Evolutionary conservation across 108 stramenopile genomes (phyloP).

Genomic region (Mediolabrus comicus): DNA sequence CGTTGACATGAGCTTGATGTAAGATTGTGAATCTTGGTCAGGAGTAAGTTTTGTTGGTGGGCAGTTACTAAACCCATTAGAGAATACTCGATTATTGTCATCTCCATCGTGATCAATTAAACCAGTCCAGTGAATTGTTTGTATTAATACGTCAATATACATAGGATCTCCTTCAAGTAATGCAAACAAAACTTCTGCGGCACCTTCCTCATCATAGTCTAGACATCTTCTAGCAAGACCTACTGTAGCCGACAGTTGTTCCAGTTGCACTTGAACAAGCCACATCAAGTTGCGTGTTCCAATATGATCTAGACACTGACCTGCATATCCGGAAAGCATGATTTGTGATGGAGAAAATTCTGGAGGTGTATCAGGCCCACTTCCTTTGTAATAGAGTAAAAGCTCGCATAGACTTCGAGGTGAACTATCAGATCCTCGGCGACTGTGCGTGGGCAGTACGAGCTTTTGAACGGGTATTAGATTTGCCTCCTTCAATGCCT

Average conservation of each 20-base stretch:
- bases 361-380: neutral
- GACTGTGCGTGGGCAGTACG: neutral
- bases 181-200: slow-evolving; percentile 1
- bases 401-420: neutral
- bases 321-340: slow-evolving; percentile 6
- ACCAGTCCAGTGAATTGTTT: neutral
- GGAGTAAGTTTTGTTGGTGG: neutral
- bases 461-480: neutral
- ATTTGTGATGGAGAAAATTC: neutral
- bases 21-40: neutral
- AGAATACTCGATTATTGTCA: neutral
- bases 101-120: slow-evolving; percentile 1
- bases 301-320: neutral
- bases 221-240: neutral
- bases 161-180: slow-evolving; percentile 2
- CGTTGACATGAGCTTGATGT: neutral
- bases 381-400: neutral
- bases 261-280: neutral
- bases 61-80: neutral
- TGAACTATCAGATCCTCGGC: neutral
- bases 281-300: neutral
- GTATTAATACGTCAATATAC: slow-evolving; percentile 1
- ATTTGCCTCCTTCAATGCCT: neutral
- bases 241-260: neutral
- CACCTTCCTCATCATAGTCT: neutral